Percentiles rank a stretch among this genome's conserved stretches.
phyloP scores from a whole-genome alignment of 2,329 filamentous ascomycete genomes.

The Pseudogymnoascus sp. region DNA sequence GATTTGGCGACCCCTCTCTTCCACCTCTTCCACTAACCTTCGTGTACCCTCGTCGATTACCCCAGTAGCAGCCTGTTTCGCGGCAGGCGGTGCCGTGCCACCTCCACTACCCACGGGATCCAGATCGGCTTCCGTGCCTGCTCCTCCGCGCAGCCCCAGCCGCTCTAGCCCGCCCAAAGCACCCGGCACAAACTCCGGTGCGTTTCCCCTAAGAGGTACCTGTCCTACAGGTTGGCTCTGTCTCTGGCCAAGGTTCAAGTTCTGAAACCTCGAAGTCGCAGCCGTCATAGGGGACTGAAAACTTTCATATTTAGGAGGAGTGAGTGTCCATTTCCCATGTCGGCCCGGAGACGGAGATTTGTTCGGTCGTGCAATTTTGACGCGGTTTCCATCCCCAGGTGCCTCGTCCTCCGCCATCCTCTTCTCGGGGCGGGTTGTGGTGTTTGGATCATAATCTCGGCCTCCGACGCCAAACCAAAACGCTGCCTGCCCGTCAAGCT shows the following conservation, averaged over 20 bases:
- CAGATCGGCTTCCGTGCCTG: neutral
- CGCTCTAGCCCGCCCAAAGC: neutral
- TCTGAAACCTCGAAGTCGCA: neutral
- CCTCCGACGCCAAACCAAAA: slow-evolving; percentile 1
- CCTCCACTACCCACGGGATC: neutral
- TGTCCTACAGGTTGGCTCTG: neutral
- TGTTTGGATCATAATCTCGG: neutral
- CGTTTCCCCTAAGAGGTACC: neutral
- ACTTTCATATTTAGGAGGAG: neutral
- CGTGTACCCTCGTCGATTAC: neutral
- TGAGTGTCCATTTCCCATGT: neutral
- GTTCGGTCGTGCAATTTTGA: neutral
- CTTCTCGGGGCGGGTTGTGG: neutral
- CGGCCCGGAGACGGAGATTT: neutral
- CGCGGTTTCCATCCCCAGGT: neutral
- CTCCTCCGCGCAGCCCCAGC: neutral
- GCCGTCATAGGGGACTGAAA: neutral
- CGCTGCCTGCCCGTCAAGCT: neutral
- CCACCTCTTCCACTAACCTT: neutral
- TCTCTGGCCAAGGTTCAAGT: neutral
- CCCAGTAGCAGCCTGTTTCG: neutral
- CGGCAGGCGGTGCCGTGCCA: neutral
- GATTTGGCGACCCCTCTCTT: neutral
- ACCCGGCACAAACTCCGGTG: neutral
- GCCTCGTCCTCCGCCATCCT: neutral